Conservation (phyloP, 306 rosid species). For the Carpinus viminea region DNA sequence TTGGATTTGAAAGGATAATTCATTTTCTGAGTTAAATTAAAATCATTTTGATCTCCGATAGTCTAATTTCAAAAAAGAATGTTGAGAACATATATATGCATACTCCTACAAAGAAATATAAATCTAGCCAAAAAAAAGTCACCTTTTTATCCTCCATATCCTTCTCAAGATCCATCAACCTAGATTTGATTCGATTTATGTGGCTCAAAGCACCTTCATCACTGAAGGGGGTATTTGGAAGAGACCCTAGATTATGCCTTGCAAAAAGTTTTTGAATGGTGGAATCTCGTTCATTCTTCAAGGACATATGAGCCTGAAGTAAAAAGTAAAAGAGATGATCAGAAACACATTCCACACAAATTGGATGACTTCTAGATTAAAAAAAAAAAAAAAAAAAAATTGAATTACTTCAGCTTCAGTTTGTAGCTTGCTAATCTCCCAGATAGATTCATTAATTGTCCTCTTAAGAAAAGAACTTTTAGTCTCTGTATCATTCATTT, state of each 20-base stretch:
- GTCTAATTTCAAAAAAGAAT: conserved; percentile 15
- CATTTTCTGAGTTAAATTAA: neutral
- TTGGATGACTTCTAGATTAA: conserved; percentile 15
- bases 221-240: conserved; percentile 66
- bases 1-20: neutral
- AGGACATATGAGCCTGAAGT: conserved; percentile 67
- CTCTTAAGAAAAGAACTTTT: conserved; percentile 43
- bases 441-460: conserved; percentile 38
- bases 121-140: conserved; percentile 15
- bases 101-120: neutral
- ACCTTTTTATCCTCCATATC: conserved; percentile 82
- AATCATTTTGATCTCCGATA: conserved; percentile 16
- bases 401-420: conserved; percentile 75
- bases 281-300: conserved; percentile 80
- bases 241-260: conserved; percentile 71
- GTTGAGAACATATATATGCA: neutral
- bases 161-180: conserved; percentile 70
- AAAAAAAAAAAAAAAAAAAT: neutral
- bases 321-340: conserved; percentile 33
- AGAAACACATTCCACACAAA: conserved; percentile 25
- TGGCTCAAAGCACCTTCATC: conserved; percentile 63
- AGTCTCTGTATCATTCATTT: conserved; percentile 49
- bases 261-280: conserved; percentile 54
- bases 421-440: conserved; percentile 77
- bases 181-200: conserved; percentile 64